Evolutionary conservation across 805 yeast species (phyloP), one percentile per base, ranked within the genome.

Genomic region (Lipomyces lipofer): DNA sequence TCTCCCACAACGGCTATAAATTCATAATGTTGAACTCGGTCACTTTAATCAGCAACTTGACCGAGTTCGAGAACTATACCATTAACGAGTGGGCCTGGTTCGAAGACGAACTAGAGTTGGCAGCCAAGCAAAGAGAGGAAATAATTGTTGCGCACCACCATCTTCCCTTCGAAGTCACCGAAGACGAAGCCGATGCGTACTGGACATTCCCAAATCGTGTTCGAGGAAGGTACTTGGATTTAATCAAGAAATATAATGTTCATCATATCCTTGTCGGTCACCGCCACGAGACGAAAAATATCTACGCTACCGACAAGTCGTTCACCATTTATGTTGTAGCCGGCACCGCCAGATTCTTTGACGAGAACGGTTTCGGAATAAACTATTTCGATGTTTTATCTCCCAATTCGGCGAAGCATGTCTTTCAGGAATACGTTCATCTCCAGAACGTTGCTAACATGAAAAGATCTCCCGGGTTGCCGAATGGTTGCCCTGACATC

Each of bases 231-330:
- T 42, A 42, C 32, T 27, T 42, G 19, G 32, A 24, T 4, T 24
- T 42, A 28, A 19, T 42, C 13, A 24, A 27, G 32, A 2, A 42
- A 22, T 42, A 42, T 42, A 8, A 19, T 15, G 45, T 42, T 42
- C 45, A 24, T n/a, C 45, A 42, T 17, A 42, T 42, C 35, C 45
- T 42, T 13, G 45, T 42, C 29, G 45, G 45, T 42, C 45, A 42
- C 13, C 45, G 45, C 0, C 45, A 42, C 25, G 45, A 42, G 32
- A 42, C 45, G 10, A 42, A 27, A 42, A 42, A 42, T 42, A 42
- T 42, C 13, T 42, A 42, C 32, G 13, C 45, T 13, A 27, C 19
- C 32, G 45, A 42, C 45, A 42, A 42, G 28, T 24, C 32, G n/a
- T 42, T 42, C 32, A 42, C 45, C 15, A 42, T 42, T 42, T 42